A percentile compares a stretch with the other conserved stretches of the same genome.
Evolutionary conservation across 2,329 filamentous ascomycete species (phyloP).

Genomic region (Aspergillus sclerotialis): DNA sequence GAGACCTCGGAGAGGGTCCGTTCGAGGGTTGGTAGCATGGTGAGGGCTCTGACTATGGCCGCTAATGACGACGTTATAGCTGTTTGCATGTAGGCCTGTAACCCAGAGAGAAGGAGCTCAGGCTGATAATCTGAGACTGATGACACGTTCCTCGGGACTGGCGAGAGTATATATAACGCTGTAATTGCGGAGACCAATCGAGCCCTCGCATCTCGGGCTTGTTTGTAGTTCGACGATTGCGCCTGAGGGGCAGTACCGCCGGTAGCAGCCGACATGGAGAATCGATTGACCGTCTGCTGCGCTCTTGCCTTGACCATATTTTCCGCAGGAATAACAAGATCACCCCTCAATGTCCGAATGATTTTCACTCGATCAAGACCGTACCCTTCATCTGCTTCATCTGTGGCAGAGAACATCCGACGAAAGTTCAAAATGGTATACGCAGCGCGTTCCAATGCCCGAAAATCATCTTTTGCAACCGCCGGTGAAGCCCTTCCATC

Average conservation of each 20-base stretch:
- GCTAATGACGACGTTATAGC: constrained; percentile 72
- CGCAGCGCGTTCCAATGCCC: constrained; percentile 72
- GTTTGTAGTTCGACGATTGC: constrained; percentile 47
- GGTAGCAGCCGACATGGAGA: constrained; percentile 60
- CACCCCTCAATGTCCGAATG: constrained; percentile 62
- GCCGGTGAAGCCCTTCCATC: constrained; percentile 19
- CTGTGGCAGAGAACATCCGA: constrained; percentile 62
- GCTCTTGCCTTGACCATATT: constrained; percentile 64
- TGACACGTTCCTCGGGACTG: constrained; percentile 47
- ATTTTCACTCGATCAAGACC: constrained; percentile 68
- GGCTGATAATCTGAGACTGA: constrained; percentile 51
- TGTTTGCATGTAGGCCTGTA: constrained; percentile 77
- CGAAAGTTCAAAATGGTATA: constrained; percentile 71
- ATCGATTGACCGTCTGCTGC: constrained; percentile 75
- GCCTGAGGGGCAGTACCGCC: constrained; percentile 21
- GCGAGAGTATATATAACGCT: constrained; percentile 75
- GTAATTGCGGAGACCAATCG: constrained; percentile 66
- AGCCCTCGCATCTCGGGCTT: constrained; percentile 67
- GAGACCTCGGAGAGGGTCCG: constrained; percentile 75
- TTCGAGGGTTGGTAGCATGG: constrained; percentile 74
- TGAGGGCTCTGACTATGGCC: constrained; percentile 66
- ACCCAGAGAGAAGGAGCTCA: constrained; percentile 62
- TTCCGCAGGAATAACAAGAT: constrained; percentile 66
- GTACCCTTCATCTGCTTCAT: constrained; percentile 65
- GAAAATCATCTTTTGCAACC: constrained; percentile 59